Evolutionary conservation across 106 monocot genomes (phyloP), one percentile per base, ranked within the genome.

Genomic region (Xerophyta viscosa): DNA sequence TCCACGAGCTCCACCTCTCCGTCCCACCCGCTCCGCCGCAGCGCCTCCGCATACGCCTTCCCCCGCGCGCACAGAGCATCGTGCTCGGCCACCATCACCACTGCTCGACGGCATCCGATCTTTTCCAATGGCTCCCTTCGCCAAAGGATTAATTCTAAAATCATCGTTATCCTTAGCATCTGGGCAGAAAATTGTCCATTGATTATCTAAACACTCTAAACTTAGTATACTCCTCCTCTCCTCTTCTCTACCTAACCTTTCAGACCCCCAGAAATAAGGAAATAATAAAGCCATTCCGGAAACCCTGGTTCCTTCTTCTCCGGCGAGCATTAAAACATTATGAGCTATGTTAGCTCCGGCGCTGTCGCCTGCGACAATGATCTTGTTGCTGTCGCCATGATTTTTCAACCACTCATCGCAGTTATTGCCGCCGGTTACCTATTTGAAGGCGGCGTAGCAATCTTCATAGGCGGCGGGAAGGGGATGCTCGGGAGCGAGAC

Each of bases 401-500:
- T 7, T 23, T 1, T 23, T 47, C 2, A 47, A 17, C 6, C 48
- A n/a, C 1, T 4, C 50, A 1, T 24, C 50, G 4, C 0, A 1
- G 24, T 50, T 3, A n/a, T n/a, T n/a, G 1, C n/a, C n/a, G n/a
- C n/a, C n/a, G n/a, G n/a, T 4, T 0, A 54, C 33, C 54, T 33
- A 54, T 1, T 19, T 3, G 31, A 54, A 33, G 2, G 31, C 54
- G 8, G 20, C 0, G 17, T 21, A 54, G n/a, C 30, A 58, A 29
- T 67, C 67, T 3, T 51, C 41, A 50, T 67, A 62, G 2, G 69
- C 62, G 20, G 33, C 33, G 13, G 61, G 61, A 19, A 61, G 46
- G 1, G 54, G 70, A 41, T 75, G 58, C 39, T 71, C 75, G 31
- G 75, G 75, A 4, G 75, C 56, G 11, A 52, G 63, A 17, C 75